Evolutionary conservation across 2,329 filamentous ascomycete genomes (phyloP).

Genomic region (Orbilia brochopaga): DNA sequence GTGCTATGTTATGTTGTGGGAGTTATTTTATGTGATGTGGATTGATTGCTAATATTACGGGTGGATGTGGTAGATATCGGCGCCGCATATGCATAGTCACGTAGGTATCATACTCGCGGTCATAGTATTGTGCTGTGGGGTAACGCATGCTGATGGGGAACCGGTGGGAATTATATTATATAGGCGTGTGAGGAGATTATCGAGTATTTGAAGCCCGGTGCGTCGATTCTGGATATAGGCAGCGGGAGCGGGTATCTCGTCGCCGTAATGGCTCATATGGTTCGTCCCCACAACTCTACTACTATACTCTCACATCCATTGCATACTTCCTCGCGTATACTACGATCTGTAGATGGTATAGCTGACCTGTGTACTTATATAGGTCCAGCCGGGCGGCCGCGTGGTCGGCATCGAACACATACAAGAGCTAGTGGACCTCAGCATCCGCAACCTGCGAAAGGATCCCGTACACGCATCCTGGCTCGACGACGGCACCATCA

Average conservation of each 20-base stretch:
- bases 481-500: slow-evolving; percentile 71
- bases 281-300: slow-evolving; percentile 58
- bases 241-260: slow-evolving; percentile 83
- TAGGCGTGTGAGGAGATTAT: slow-evolving; percentile 53
- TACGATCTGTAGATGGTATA: not conserved
- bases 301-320: not conserved
- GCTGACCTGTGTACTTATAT: slow-evolving; percentile 1
- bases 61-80: slow-evolving; percentile 32
- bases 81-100: slow-evolving; percentile 55
- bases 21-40: not conserved
- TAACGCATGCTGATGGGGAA: slow-evolving; percentile 4
- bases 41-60: not conserved
- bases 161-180: not conserved
- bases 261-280: slow-evolving; percentile 81
- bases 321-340: not conserved
- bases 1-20: too few relatives aligned
- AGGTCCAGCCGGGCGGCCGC: slow-evolving; percentile 57
- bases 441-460: slow-evolving; percentile 70
- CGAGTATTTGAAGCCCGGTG: slow-evolving; percentile 56
- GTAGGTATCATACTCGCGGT: slow-evolving; percentile 13
- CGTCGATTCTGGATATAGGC: slow-evolving; percentile 73
- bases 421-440: slow-evolving; percentile 67
- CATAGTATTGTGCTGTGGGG: not conserved
- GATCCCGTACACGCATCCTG: slow-evolving; percentile 66
- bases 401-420: slow-evolving; percentile 81